Base-by-base conservation (phyloP, 345 rosid genomes). In the Draba incana region DNA sequence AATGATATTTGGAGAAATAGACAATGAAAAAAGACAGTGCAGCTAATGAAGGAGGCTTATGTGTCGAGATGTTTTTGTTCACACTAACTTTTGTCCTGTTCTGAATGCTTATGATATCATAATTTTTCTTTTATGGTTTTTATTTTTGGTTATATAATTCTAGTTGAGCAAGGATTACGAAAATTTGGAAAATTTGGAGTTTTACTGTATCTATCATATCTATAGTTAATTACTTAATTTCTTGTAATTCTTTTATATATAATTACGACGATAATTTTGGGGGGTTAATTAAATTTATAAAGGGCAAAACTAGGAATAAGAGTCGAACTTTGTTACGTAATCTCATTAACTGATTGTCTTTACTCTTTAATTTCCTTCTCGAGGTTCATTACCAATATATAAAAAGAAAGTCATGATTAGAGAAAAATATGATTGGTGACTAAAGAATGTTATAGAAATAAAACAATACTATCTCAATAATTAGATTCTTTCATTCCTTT, bases 381-480 rank as follows among this genome's bases (percentile, higher is more conserved):
- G 2, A 39, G n/a, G 51, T 41, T 48, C 38, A 50, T 72, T 49
- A 41, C 48, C 60, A 50, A 49, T 30, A 65, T 14, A 47, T 47
- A 5, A 7, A 42, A 5, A 45, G 9, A 14, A 20, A 11, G 1
- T 33, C 20, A 6, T 47, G 44, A 47, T 33, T 62, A 13, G 13
- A 13, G 13, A 25, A 46, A 2, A 42, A 48, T 30, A 45, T 61
- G 15, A 44, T 35, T 33, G 37, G 28, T 45, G n/a, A 56, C 8
- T 57, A 65, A 57, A 64, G 69, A 64, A 65, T 65, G 58, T 39
- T 56, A 16, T 23, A 72, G 3, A 39, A 64, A 49, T 8, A 4
- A 64, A 56, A 64, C 49, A 64, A 72, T 49, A 57, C 66, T 66
- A 73, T 73, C 66, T 73, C 47, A 10, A 35, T 33, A 11, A 15